Percentiles rank a stretch among this genome's conserved stretches.
These are phyloP conservation scores for Thermoascus crustaceus DNA, from an alignment of 2,329 filamentous ascomycete species.

Conservation along the genomic window DNA sequence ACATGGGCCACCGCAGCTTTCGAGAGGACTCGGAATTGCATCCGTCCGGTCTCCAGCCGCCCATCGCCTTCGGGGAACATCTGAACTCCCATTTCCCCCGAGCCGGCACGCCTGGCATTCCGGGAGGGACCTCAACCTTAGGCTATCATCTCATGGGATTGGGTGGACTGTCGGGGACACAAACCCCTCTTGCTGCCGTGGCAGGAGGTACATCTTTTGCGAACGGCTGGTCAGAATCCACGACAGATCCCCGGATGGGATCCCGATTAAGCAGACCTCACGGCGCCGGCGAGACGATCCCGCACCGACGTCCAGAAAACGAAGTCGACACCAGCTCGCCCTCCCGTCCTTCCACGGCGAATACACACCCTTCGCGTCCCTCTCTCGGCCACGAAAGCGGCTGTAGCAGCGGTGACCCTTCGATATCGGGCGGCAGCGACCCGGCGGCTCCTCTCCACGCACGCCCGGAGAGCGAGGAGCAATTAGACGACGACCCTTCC, in stretches of 20 bases:
- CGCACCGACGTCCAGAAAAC: slow-evolving; percentile 21
- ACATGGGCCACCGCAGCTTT: slow-evolving; percentile 20
- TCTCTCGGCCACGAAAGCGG: slow-evolving; percentile 16
- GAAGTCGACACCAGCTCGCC: slow-evolving; percentile 30
- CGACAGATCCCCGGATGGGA: slow-evolving; percentile 4
- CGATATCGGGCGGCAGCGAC: slow-evolving; percentile 11
- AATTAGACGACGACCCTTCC: slow-evolving; percentile 13
- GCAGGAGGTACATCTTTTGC: slow-evolving; percentile 36
- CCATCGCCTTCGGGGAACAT: slow-evolving; percentile 29
- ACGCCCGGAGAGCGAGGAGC: slow-evolving; percentile 12
- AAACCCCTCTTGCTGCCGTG: slow-evolving; percentile 41
- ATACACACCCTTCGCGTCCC: slow-evolving; percentile 24
- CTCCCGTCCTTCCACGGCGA: slow-evolving; percentile 38
- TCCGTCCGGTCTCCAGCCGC: slow-evolving; percentile 27
- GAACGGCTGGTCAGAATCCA: slow-evolving; percentile 27
- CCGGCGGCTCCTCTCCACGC: slow-evolving; percentile 10
- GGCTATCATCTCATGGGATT: slow-evolving; percentile 42
- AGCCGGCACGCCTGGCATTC: slow-evolving; percentile 40
- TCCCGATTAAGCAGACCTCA: slow-evolving; percentile 1
- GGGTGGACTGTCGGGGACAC: slow-evolving; percentile 40
- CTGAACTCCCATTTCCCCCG: slow-evolving; percentile 37
- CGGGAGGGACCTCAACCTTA: slow-evolving; percentile 42
- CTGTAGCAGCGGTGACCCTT: slow-evolving; percentile 18
- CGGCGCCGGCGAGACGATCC: not conserved
- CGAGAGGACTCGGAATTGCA: slow-evolving; percentile 24